Evolutionary conservation across 352 stramenopile species (phyloP).

Genomic region (Globisporangium mamillatum): DNA sequence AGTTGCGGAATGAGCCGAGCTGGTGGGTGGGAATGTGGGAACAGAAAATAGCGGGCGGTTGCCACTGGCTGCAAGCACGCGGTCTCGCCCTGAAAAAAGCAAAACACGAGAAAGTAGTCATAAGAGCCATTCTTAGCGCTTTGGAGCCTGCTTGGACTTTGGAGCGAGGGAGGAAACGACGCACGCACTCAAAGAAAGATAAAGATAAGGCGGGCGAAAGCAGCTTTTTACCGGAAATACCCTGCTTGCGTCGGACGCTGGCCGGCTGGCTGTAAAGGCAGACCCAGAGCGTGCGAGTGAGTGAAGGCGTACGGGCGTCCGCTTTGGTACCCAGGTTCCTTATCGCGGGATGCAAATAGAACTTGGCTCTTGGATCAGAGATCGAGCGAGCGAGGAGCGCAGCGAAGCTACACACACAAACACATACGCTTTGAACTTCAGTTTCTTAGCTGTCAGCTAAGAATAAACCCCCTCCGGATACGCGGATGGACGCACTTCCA

Average conservation of each 20-base stretch:
- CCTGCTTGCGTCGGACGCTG: background rate
- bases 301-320: too few relatives aligned
- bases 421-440: background rate
- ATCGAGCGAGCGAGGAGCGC: too few relatives aligned
- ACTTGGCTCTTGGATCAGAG: background rate
- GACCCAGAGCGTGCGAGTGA: too few relatives aligned
- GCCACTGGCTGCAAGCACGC: background rate
- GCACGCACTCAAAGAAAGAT: slow-evolving; percentile 1
- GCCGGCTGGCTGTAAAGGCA: too few relatives aligned
- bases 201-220: background rate
- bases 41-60: slow-evolving; percentile 13
- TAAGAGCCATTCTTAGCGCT: background rate
- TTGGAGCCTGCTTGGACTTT: background rate
- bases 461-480: background rate
- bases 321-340: too few relatives aligned
- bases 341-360: background rate
- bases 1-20: slow-evolving; percentile 10
- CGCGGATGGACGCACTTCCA: background rate
- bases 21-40: background rate
- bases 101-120: background rate
- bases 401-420: background rate
- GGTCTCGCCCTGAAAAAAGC: background rate
- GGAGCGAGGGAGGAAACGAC: slow-evolving; percentile 1
- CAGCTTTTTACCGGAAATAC: background rate
- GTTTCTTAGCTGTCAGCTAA: slow-evolving; percentile 9